These are phyloP conservation scores for Fraxinus quadrangulata DNA, from an alignment of 257 asterid genomes.

Conservation along the genomic window DNA sequence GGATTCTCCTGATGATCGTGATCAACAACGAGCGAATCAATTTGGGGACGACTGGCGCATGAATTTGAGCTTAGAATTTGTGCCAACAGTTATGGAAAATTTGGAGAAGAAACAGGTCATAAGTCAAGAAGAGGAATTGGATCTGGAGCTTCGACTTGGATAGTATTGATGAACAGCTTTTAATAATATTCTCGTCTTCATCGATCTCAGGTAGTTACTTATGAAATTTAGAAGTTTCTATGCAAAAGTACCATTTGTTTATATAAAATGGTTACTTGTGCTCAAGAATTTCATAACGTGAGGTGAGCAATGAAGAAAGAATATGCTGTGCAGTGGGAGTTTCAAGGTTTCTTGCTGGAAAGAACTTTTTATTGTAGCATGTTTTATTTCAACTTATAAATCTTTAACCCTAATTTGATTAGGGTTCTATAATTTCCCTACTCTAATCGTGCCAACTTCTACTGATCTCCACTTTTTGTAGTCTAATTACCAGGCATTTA, in stretches of 20 bases:
- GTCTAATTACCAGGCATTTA: not conserved
- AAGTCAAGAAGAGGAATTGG: slow-evolving; percentile 53
- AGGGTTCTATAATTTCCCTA: not conserved
- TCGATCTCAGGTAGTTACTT: not conserved
- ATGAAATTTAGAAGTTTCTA: not conserved
- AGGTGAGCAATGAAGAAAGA: not conserved
- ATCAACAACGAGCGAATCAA: slow-evolving; percentile 19
- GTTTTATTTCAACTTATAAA: not conserved
- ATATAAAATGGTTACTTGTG: not conserved
- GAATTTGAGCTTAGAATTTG: slow-evolving; percentile 43
- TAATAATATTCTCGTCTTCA: not conserved
- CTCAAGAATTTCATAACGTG: not conserved
- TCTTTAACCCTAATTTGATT: not conserved
- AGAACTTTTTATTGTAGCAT: not conserved
- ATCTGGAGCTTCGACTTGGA: slow-evolving; percentile 90
- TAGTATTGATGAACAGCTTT: slow-evolving; percentile 28
- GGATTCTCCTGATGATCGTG: not conserved
- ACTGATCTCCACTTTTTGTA: not conserved
- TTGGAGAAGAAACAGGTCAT: slow-evolving; percentile 25
- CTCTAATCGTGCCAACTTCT: not conserved
- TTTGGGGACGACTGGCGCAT: slow-evolving; percentile 42
- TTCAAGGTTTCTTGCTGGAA: not conserved
- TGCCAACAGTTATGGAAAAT: slow-evolving; percentile 23
- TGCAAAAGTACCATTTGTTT: not conserved
- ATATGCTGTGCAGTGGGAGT: not conserved